phyloP scores from a whole-genome alignment of 768 basidiomycete species.

The Hemileccinum impolitum region DNA sequence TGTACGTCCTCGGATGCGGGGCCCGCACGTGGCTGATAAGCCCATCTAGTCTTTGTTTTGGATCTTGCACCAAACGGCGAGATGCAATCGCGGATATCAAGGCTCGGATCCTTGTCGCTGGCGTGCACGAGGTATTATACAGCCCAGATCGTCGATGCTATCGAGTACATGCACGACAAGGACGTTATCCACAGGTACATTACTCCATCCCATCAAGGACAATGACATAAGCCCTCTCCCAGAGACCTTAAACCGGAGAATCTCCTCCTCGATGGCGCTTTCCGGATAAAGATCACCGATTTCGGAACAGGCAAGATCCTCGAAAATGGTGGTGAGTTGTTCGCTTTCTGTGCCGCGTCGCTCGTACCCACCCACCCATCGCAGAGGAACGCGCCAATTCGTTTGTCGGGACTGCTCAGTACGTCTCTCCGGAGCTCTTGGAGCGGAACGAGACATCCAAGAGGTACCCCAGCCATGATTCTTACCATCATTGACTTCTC shows the following conservation, averaged over 20 bases:
- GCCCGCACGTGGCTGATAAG: conserved; percentile 1
- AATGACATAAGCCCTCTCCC: conserved; percentile 13
- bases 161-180: conserved; percentile 87
- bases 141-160: conserved; percentile 85
- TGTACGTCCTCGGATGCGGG: conserved; percentile 49
- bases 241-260: conserved; percentile 87
- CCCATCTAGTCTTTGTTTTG: conserved; percentile 64
- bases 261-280: conserved; percentile 80
- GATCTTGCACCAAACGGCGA: conserved; percentile 78
- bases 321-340: conserved; percentile 48
- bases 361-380: conserved; percentile 7
- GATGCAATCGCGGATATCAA: conserved; percentile 66
- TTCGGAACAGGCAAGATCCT: conserved; percentile 90
- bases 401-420: conserved; percentile 90
- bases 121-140: conserved; percentile 78
- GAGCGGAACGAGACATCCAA: conserved; percentile 69
- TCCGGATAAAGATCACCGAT: conserved; percentile 92
- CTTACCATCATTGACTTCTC: background rate
- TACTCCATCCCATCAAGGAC: background rate
- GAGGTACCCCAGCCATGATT: conserved; percentile 45
- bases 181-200: conserved; percentile 82
- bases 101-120: conserved; percentile 83
- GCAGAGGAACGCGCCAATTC: conserved; percentile 57
- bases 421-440: conserved; percentile 84
- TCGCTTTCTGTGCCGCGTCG: background rate